Percentiles rank a stretch among this genome's conserved stretches.
These are phyloP conservation scores for Leptosphaerulina australis DNA, from an alignment of 2,329 filamentous ascomycete species.

Conservation along the genomic window DNA sequence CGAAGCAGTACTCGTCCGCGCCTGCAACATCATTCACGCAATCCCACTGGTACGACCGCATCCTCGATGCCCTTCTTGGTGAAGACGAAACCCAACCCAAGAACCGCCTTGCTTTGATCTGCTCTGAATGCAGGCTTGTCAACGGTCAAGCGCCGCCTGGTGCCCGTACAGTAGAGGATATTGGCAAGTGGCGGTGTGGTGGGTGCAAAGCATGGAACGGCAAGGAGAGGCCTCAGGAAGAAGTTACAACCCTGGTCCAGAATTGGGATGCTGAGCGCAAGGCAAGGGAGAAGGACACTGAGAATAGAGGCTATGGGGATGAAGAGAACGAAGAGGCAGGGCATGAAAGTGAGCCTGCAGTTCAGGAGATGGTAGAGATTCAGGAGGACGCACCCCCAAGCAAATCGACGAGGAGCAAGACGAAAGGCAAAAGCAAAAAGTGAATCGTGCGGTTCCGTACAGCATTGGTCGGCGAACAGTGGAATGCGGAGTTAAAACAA, in stretches of 20 bases:
- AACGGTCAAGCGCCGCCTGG: slow-evolving; percentile 96
- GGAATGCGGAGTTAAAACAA: neutral
- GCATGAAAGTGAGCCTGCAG: slow-evolving; percentile 3
- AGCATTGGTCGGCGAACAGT: slow-evolving; percentile 5
- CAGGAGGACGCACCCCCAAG: slow-evolving; percentile 37
- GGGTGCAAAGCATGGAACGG: slow-evolving; percentile 85
- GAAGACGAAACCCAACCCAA: slow-evolving; percentile 93
- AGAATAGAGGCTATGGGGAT: slow-evolving; percentile 34
- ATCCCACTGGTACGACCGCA: slow-evolving; percentile 89
- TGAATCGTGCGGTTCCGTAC: slow-evolving; percentile 9
- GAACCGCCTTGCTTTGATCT: slow-evolving; percentile 89
- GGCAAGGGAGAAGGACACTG: slow-evolving; percentile 25
- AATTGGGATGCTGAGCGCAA: slow-evolving; percentile 61
- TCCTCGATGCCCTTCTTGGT: slow-evolving; percentile 88
- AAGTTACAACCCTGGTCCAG: slow-evolving; percentile 52
- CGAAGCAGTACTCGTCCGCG: slow-evolving; percentile 40
- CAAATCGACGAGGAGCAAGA: slow-evolving; percentile 51
- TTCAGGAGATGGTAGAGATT: slow-evolving; percentile 10
- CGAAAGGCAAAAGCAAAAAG: slow-evolving; percentile 50
- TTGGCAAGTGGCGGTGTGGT: slow-evolving; percentile 88
- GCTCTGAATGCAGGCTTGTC: slow-evolving; percentile 79
- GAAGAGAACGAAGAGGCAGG: slow-evolving; percentile 30
- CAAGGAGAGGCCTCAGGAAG: slow-evolving; percentile 74
- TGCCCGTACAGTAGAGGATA: slow-evolving; percentile 73
- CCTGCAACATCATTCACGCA: slow-evolving; percentile 48